A percentile compares a stretch with the other conserved stretches of the same genome.
Conservation (phyloP, 257 asterid species). For the Solanum medicagineum region DNA sequence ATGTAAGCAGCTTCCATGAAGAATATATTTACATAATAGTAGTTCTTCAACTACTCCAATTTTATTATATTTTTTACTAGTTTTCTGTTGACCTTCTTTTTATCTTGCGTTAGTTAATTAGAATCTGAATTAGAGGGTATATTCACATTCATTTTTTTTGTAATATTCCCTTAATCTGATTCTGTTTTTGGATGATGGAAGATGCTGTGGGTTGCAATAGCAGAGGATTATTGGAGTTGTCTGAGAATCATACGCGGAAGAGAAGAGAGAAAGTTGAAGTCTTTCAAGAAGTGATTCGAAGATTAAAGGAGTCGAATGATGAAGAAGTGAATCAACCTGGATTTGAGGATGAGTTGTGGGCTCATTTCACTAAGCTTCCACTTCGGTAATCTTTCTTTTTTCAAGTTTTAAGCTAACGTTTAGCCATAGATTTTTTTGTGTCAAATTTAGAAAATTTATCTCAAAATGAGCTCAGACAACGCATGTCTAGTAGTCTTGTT, state of each 20-base stretch:
- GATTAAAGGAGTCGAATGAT: conserved; percentile 41
- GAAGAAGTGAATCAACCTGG: conserved; percentile 48
- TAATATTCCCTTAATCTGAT: neutral
- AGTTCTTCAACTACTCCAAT: conserved; percentile 26
- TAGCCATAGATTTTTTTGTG: neutral
- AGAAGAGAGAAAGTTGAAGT: conserved; percentile 63
- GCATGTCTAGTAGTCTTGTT: neutral
- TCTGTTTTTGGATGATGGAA: conserved; percentile 34
- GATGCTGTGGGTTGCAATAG: conserved; percentile 72
- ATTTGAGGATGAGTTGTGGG: conserved; percentile 82
- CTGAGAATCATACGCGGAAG: conserved; percentile 43
- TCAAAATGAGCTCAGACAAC: neutral
- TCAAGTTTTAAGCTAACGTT: neutral
- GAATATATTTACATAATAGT: conserved; percentile 21
- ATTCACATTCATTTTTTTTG: conserved; percentile 19
- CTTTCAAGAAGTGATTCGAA: conserved; percentile 46
- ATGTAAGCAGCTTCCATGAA: conserved; percentile 30
- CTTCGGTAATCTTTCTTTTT: conserved; percentile 35
- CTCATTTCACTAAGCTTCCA: conserved; percentile 61
- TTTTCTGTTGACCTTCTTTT: conserved; percentile 3
- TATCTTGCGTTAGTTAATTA: conserved; percentile 11
- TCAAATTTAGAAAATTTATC: neutral
- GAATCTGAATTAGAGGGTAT: conserved; percentile 75
- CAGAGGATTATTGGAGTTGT: conserved; percentile 46
- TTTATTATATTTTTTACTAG: neutral